Evolutionary conservation across 202 grass and related monocot genomes (phyloP), one percentile per base, ranked within the genome.

Genomic region (Dendrocalamus latiflorus): DNA sequence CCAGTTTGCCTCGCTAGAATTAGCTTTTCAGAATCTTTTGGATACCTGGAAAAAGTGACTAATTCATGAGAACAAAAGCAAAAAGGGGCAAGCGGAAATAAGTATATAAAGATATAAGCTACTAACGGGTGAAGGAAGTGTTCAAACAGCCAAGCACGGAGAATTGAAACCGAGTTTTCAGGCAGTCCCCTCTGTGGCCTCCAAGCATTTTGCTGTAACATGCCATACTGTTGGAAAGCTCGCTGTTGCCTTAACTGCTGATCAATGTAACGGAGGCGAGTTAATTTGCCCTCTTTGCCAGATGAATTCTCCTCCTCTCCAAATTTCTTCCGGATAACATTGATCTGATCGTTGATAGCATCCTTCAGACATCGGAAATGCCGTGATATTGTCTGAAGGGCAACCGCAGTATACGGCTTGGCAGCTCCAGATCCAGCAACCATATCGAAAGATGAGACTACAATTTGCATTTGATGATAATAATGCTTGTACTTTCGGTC

Each of bases 101-200:
- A 84, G 15, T 50, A 15, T 1, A 65, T 20, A 42, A 79, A 71
- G 1, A 64, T 41, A 65, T 16, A 68, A 73, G 78, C 6, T 49
- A 79, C 91, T 86, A 89, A 99, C 96, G 96, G 96, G 63, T 99
- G 93, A 92, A 99, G 93, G 68, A 99, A 99, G 72, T 99, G 96
- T 81, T n/a, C n/a, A n/a, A n/a, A n/a, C n/a, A n/a, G n/a, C n/a
- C n/a, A n/a, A n/a, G n/a, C n/a, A n/a, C n/a, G n/a, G n/a, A n/a
- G n/a, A n/a, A n/a, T n/a, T n/a, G n/a, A n/a, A n/a, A n/a, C n/a
- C n/a, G n/a, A n/a, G n/a, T n/a, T n/a, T n/a, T n/a, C n/a, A n/a
- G n/a, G n/a, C n/a, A n/a, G n/a, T n/a, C n/a, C n/a, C n/a, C 97
- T 94, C 74, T 99, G 97, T 20, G 97, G 97, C 62, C 97, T 95